Evolutionary conservation across 2,329 filamentous ascomycete genomes (phyloP), one percentile per base, ranked within the genome.

Genomic region (Elsinoe arachidis): DNA sequence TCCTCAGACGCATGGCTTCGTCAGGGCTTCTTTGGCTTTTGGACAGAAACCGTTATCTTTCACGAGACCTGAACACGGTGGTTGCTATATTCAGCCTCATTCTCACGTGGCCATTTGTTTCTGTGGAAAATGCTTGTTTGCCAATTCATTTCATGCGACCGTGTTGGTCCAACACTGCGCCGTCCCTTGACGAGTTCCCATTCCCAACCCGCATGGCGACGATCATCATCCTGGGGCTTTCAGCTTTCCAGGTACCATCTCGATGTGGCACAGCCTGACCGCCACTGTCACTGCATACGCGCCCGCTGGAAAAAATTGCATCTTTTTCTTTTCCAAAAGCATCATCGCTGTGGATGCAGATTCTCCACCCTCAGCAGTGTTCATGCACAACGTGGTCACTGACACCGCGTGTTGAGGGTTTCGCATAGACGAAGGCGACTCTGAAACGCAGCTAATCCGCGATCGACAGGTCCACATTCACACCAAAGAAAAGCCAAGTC

Each of bases 1-100:
- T 53, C 49, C 49, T 53, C 49, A 53, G 34, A 53, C 49, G 17
- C 49, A 53, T 53, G 49, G 46, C 46, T 51, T 35, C 19, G 41
- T 46, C 41, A 46, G 41, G 41, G 41, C 41, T 46, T 43, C 19
- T 15, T 23, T 11, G 26, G 26, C 19, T 43, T 43, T 11, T 21
- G 15, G 39, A 15, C 39, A 49, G 5, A 34, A 49, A 49, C 44
- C 44, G 26, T 51, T 51, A 35, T 51, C 46, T n/a, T 17, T 49
- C 44, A 49, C 14, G 6, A 21, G 4, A 7, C 30, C 5, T 10
- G 3, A 26, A 23, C n/a, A 19, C n/a, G 14, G 7, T 15, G 39
- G 17, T 43, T 12, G 21, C 44, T 49, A 49, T 30, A 30, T 34
- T 49, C 44, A 51, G 46, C 46, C 46, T 51, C 26, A 34, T 39